These are phyloP conservation scores for Hordeum pubiflorum DNA, from an alignment of 202 grass and related monocot species.

Conservation along the genomic window DNA sequence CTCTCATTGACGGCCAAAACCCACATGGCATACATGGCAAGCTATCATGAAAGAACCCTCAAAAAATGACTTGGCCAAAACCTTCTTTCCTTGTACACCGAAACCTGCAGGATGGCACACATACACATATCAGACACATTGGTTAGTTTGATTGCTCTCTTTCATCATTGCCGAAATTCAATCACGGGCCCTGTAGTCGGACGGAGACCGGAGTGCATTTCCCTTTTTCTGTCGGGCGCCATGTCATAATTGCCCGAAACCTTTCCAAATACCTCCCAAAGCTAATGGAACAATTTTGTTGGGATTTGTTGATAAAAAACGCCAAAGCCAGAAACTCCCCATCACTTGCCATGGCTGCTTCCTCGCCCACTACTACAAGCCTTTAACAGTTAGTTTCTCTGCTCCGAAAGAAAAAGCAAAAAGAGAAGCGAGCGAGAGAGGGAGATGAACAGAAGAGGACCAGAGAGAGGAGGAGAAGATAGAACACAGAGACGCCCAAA, in stretches of 20 bases:
- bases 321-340: slow-evolving; percentile 35
- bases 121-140: background rate
- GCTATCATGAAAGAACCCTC: background rate
- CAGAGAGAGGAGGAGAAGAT: background rate
- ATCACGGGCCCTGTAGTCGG: slow-evolving; percentile 8
- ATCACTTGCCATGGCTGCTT: slow-evolving; percentile 24
- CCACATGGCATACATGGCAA: background rate
- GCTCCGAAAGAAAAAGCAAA: slow-evolving; percentile 34
- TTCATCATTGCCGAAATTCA: slow-evolving; percentile 40
- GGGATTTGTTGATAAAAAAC: background rate
- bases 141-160: slow-evolving; percentile 12
- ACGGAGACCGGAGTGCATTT: slow-evolving; percentile 37
- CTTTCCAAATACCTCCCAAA: background rate
- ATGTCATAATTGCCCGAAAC: slow-evolving; percentile 14
- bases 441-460: background rate
- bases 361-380: slow-evolving; percentile 19
- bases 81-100: background rate
- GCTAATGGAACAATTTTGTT: background rate
- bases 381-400: slow-evolving; percentile 11
- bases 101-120: background rate
- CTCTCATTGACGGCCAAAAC: background rate
- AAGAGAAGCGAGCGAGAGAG: background rate
- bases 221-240: slow-evolving; percentile 30
- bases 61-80: background rate
- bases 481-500: slow-evolving; percentile 30